Evolutionary conservation across 2,329 filamentous ascomycete species (phyloP).

Genomic region (Cladosporium sp.): DNA sequence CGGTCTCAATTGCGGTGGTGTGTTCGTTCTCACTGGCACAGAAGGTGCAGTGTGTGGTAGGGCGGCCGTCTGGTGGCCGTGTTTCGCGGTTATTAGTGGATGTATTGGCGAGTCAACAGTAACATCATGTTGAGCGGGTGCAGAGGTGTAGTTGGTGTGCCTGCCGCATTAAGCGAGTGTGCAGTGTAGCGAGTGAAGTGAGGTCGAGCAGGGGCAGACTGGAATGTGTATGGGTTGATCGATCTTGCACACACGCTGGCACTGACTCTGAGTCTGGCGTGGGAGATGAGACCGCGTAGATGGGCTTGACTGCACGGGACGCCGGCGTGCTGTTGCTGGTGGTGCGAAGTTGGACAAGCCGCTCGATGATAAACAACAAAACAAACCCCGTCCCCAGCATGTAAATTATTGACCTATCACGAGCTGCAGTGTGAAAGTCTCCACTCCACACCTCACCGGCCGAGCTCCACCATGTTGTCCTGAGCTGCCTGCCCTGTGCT

Average conservation of each 20-base stretch:
- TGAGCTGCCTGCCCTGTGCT: neutral
- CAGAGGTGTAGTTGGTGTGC: neutral
- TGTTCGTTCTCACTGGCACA: neutral
- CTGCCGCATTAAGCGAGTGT: slow-evolving; percentile 20
- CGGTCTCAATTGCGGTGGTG: neutral
- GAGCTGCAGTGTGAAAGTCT: neutral
- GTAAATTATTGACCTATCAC: neutral
- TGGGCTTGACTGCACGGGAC: slow-evolving; percentile 6
- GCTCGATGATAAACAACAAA: neutral
- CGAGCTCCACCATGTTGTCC: neutral
- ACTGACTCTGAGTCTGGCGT: neutral
- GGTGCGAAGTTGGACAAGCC: neutral
- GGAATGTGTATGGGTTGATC: slow-evolving; percentile 6
- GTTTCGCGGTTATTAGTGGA: neutral
- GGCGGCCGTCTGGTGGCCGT: slow-evolving; percentile 1
- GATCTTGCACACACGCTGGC: neutral
- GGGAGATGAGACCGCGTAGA: slow-evolving; percentile 4
- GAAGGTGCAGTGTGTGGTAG: slow-evolving; percentile 5
- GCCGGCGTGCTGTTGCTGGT: slow-evolving; percentile 4
- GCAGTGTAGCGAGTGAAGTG: slow-evolving; percentile 6
- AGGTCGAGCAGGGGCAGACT: neutral
- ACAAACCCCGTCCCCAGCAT: neutral
- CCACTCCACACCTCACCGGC: neutral
- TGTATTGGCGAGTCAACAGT: neutral
- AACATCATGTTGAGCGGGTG: slow-evolving; percentile 13